These are phyloP conservation scores for Gelatoporia subvermispora DNA, from an alignment of 768 basidiomycete genomes.

Conservation along the genomic window DNA sequence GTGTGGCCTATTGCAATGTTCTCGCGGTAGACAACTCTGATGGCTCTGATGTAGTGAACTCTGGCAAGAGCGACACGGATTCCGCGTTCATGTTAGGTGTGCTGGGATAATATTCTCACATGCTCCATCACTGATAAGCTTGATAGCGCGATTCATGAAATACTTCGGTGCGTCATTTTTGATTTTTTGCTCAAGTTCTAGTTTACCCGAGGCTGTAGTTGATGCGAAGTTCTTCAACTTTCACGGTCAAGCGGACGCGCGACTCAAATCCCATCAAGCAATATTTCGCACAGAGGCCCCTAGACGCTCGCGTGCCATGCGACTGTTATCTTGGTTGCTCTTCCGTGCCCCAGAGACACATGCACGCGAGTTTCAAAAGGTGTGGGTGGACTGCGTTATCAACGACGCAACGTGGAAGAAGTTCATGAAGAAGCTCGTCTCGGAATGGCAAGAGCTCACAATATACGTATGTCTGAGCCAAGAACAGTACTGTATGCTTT, in stretches of 20 bases:
- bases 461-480: slow-evolving; percentile 13
- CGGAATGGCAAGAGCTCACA: slow-evolving; percentile 23
- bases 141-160: too few species aligned
- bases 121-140: too few species aligned
- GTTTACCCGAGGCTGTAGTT: too few species aligned
- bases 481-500: background rate
- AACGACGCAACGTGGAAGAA: slow-evolving; percentile 12
- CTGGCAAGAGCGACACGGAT: too few species aligned
- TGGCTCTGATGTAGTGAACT: too few species aligned
- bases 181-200: too few species aligned
- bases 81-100: too few species aligned
- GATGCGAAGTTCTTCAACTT: slow-evolving; percentile 33
- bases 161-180: too few species aligned
- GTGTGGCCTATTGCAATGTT: too few species aligned
- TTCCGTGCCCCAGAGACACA: slow-evolving; percentile 26
- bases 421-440: slow-evolving; percentile 19
- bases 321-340: slow-evolving; percentile 16
- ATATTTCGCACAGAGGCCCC: slow-evolving; percentile 21
- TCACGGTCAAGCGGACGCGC: slow-evolving; percentile 39
- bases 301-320: slow-evolving; percentile 34
- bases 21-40: too few species aligned
- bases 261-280: slow-evolving; percentile 32
- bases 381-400: slow-evolving; percentile 17
- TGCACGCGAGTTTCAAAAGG: slow-evolving; percentile 18
- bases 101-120: too few species aligned